Conservation (phyloP, 2,329 filamentous ascomycete genomes). For the Trichoderma lentiforme region DNA sequence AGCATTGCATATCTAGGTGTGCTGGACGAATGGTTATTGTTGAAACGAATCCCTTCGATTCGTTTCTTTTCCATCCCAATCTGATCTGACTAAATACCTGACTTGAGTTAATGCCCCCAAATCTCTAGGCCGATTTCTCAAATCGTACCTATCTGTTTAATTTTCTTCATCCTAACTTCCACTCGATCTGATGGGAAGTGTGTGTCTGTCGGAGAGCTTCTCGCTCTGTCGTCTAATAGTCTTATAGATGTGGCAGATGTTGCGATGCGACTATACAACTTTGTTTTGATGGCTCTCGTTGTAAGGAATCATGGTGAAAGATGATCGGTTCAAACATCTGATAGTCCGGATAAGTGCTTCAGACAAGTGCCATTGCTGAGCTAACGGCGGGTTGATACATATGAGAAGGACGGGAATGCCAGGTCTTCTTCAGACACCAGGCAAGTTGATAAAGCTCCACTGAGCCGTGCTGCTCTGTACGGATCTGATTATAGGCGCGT, state of each 20-base stretch:
- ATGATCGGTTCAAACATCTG: not conserved
- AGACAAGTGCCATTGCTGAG: not conserved
- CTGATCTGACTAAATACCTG: not conserved
- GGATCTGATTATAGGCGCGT: constrained; percentile 7
- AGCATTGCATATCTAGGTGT: not conserved
- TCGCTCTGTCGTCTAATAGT: not conserved
- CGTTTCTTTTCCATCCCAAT: not conserved
- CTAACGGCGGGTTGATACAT: not conserved
- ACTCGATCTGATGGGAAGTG: not conserved
- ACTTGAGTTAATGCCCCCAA: not conserved
- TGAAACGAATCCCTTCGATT: not conserved
- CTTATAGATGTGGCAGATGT: not conserved
- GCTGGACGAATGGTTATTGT: not conserved
- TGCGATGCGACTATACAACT: not conserved
- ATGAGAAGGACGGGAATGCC: no score
- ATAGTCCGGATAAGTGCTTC: not conserved
- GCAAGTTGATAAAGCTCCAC: constrained; percentile 38
- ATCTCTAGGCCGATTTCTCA: not conserved
- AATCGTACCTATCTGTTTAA: not conserved
- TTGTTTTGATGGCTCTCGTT: not conserved
- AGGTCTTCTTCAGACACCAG: constrained; percentile 30
- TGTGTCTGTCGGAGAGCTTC: not conserved
- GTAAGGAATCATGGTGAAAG: not conserved
- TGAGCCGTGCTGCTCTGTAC: constrained; percentile 27
- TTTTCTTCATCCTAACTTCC: not conserved